phyloP scores from a whole-genome alignment of 164 flowering plant genomes.

The Liriodendron chinense region DNA sequence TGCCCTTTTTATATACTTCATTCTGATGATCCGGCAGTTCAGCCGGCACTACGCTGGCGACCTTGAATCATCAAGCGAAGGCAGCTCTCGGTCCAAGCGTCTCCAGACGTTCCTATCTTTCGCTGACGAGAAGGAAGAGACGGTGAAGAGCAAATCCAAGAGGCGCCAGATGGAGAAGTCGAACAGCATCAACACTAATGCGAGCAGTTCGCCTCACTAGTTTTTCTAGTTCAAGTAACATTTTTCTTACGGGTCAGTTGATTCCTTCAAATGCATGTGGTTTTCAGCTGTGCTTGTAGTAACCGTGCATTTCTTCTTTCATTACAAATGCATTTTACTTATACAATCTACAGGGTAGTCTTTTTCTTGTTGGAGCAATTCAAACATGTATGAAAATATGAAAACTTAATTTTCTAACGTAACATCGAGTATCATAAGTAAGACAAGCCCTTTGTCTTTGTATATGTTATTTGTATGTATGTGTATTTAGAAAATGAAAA shows the following conservation, averaged over 20 bases:
- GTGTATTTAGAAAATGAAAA: no score
- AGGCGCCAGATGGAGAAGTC: background rate
- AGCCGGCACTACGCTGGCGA: conserved; percentile 27
- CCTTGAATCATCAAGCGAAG: conserved; percentile 19
- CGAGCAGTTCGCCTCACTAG: background rate
- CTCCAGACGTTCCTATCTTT: conserved; percentile 38
- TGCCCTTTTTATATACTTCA: conserved; percentile 51
- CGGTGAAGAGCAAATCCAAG: conserved; percentile 2
- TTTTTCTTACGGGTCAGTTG: background rate
- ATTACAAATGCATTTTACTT: background rate
- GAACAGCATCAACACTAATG: background rate
- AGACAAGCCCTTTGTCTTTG: no score
- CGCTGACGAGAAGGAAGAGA: conserved; percentile 3
- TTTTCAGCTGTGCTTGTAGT: background rate
- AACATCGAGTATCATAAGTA: no score
- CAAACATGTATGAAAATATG: no score
- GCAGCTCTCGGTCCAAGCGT: conserved; percentile 33
- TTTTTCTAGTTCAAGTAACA: background rate
- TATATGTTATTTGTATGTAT: no score
- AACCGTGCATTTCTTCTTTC: background rate
- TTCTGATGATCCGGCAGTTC: conserved; percentile 37
- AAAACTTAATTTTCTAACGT: no score
- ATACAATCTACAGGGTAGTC: background rate
- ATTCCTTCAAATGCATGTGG: background rate
- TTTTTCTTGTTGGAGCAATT: background rate